Evolutionary conservation across 192 early-diverging fungal species (phyloP).

Genomic region (Globomyces pollinis-pini): DNA sequence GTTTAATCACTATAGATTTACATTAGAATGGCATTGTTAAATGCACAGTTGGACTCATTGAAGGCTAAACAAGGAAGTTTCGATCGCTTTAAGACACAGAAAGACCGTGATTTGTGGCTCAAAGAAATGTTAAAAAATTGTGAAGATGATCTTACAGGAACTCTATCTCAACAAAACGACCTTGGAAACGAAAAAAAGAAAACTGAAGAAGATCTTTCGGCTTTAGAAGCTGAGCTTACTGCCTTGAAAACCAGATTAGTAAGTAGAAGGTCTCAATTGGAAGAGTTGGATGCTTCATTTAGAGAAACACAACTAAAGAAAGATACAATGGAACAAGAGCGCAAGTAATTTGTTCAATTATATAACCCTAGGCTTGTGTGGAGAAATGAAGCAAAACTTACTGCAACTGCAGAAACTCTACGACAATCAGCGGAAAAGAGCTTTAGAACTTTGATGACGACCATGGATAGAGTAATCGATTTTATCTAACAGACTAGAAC

Average conservation of each 20-base stretch:
- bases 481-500: slow-evolving; percentile 23
- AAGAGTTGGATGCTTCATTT: slow-evolving; percentile 19
- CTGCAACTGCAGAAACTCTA: slow-evolving; percentile 55
- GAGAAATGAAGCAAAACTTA: slow-evolving; percentile 76
- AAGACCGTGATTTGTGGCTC: slow-evolving; percentile 75
- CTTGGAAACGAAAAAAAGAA: not conserved
- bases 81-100: slow-evolving; percentile 63
- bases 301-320: slow-evolving; percentile 32
- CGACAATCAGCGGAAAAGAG: slow-evolving; percentile 67
- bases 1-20: too few relatives aligned
- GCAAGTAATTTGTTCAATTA: too few relatives aligned
- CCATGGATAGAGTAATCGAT: slow-evolving; percentile 56
- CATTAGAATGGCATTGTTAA: slow-evolving; percentile 48
- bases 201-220: slow-evolving; percentile 27
- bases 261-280: not conserved
- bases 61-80: slow-evolving; percentile 79
- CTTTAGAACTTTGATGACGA: slow-evolving; percentile 62
- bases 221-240: too few relatives aligned
- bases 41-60: slow-evolving; percentile 68
- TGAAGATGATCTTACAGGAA: slow-evolving; percentile 15
- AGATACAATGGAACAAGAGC: slow-evolving; percentile 33
- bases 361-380: slow-evolving; percentile 71
- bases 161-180: not conserved
- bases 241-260: too few relatives aligned
- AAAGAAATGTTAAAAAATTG: slow-evolving; percentile 42